Evolutionary conservation across 495 filamentous ascomycete species (phyloP).

Genomic region (Aspergillus steynii): DNA sequence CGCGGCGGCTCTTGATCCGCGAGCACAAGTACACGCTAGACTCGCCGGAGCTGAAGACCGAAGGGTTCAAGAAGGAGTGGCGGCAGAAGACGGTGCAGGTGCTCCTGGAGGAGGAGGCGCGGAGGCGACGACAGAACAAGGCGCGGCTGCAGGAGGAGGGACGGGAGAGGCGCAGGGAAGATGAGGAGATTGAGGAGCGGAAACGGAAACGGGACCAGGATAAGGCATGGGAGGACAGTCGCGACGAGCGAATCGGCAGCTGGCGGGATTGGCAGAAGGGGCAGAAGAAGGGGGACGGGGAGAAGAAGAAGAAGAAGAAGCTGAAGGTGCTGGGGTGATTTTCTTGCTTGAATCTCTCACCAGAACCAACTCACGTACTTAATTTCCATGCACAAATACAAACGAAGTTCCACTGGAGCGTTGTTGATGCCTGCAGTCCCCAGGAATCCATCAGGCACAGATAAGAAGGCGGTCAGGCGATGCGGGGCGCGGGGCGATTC

Average conservation of each 20-base stretch:
- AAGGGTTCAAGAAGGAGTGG: slow-evolving; percentile 82
- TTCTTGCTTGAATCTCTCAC: no score
- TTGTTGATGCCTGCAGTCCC: not conserved
- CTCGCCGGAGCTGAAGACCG: slow-evolving; percentile 74
- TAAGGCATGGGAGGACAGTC: slow-evolving; percentile 87
- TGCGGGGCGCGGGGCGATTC: slow-evolving; percentile 12
- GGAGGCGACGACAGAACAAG: slow-evolving; percentile 81
- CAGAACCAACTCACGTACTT: no score
- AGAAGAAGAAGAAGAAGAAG: slow-evolving; percentile 85
- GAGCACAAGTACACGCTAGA: slow-evolving; percentile 92
- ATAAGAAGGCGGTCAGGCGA: slow-evolving; percentile 13
- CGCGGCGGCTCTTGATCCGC: slow-evolving; percentile 88
- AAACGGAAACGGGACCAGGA: slow-evolving; percentile 94
- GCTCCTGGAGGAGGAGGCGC: slow-evolving; percentile 88
- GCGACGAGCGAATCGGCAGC: slow-evolving; percentile 87
- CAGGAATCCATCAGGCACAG: not conserved
- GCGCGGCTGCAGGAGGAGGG: slow-evolving; percentile 97
- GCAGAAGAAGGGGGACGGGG: slow-evolving; percentile 46
- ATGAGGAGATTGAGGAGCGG: slow-evolving; percentile 81
- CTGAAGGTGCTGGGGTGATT: slow-evolving; percentile 75
- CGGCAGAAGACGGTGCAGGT: slow-evolving; percentile 88
- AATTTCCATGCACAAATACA: no score
- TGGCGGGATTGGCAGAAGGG: slow-evolving; percentile 92
- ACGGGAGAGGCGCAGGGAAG: slow-evolving; percentile 79
- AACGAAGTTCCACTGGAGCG: no score